Evolutionary conservation across 2,329 filamentous ascomycete species (phyloP), one percentile per base, ranked within the genome.

Genomic region (Teratosphaeria epicoccoides): DNA sequence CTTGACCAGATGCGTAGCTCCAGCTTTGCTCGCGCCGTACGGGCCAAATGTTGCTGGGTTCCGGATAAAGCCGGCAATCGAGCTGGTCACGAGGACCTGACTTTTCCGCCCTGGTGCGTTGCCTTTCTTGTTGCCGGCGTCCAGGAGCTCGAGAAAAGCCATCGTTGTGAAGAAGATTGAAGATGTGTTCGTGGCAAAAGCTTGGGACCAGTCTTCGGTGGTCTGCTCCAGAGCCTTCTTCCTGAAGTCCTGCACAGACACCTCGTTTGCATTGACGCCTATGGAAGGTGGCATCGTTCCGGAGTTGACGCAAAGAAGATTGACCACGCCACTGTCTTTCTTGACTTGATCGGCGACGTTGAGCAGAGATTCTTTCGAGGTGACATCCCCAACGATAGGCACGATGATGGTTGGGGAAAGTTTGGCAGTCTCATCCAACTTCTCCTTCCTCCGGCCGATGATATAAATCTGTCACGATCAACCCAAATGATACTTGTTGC

Each of bases 1-100:
- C 63, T 79, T 79, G 26, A 75, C 68, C 50, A 79, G 52, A 54
- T 76, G 73, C 4, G 70, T 75, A 4, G 70, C 66, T 0, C 69
- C 74, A 0, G 73, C 71, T 52, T 80, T 79, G 51, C 71, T 71
- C 1, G 69, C 49, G 14, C 66, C 69, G 55, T 77, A 78, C 1
- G 71, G 70, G 17, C 61, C 57, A 23, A 66, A 55, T 3, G 51
- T 67, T 60, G 53, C 68, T 61, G 49, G 66, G 63, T 9, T 66
- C 60, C 73, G 67, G 40, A 64, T 67, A 52, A 68, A 77, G 2
- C 68, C 72, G 0, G 70, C 73, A 49, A 76, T 73, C 22, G 69
- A 73, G 46, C 64, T 69, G 0, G 74, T 76, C 24, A 74, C 69
- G 25, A 77, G 66, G 22, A 77, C 69, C 61, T 77, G 75, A 24